Base-by-base conservation (phyloP, 108 stramenopile species). In the Skeletonema potamos region DNA sequence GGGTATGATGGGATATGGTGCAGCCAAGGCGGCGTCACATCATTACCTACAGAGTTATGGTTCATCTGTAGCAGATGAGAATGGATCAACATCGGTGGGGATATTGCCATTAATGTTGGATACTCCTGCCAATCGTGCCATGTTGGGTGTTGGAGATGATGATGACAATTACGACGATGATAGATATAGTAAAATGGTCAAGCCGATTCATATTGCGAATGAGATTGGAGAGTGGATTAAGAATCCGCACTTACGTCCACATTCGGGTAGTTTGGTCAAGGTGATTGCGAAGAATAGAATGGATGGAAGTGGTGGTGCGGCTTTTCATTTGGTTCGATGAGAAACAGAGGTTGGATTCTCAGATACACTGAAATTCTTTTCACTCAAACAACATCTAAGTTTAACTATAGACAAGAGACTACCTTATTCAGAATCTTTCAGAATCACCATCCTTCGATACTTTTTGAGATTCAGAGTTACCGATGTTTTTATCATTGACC, bases 211-310 rank as follows among this genome's bases (percentile, higher is more conserved):
- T 64, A 88, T 93, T 77, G 89, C 89, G 34, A 82, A 72, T 30
- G 88, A 91, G 70, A 91, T 93, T 80, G 88, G 85, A 27, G 72
- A 70, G 27, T 93, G 89, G 88, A 80, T 89, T 39, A 58, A 78
- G 32, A 73, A 78, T 29, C 87, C 89, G 3, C 51, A 58, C 11
- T 73, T 93, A 30, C 77, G 92, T 48, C 92, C 92, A 6, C 87
- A 93, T 66, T 90, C 89, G 33, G 92, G 92, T 6, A 83, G 83
- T 64, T 81, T 93, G 62, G 80, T 93, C n/a, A 93, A 93, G 71
- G 92, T 93, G 12, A 74, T 70, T 74, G 79, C 85, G 2, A 71
- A 83, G 41, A 79, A 83, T 29, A 79, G 67, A 28, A 73, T 36
- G 62, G 78, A 79, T 64, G 78, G 78, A 2, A 76, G 61, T 54